Percentiles rank a stretch among this genome's conserved stretches.
phyloP scores from a whole-genome alignment of 345 rosid species.

The Clarkia xantiana region DNA sequence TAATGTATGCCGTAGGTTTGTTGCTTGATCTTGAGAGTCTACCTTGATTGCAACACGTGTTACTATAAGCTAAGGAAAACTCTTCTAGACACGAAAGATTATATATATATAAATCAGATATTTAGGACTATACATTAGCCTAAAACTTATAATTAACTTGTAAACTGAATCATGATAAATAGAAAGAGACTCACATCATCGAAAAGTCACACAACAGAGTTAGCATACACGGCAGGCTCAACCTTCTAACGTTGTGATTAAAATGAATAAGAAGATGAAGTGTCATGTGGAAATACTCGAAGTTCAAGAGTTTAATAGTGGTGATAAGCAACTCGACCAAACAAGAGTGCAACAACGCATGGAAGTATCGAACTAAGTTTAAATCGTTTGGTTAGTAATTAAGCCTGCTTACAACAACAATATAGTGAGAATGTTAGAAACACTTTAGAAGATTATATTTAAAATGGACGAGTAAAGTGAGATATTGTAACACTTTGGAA shows the following conservation, averaged over 20 bases:
- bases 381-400: too few species aligned
- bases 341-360: not conserved
- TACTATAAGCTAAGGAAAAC: constrained; percentile 52
- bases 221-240: constrained; percentile 36
- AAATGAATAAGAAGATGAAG: constrained; percentile 64
- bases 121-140: not conserved
- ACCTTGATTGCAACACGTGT: constrained; percentile 69
- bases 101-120: not conserved
- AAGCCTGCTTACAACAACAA: too few species aligned
- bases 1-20: constrained; percentile 19
- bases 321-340: constrained; percentile 5
- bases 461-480: too few species aligned
- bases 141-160: not conserved
- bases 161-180: constrained; percentile 15
- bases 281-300: constrained; percentile 67
- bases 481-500: too few species aligned
- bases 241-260: constrained; percentile 57
- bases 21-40: constrained; percentile 47
- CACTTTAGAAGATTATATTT: too few species aligned
- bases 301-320: constrained; percentile 23
- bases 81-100: constrained; percentile 57
- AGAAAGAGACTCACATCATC: constrained; percentile 43
- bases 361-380: too few species aligned
- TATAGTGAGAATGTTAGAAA: too few species aligned
- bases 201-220: constrained; percentile 43